Evolutionary conservation across 2,329 filamentous ascomycete genomes (phyloP).

Genomic region (Celoporthe dispersa): DNA sequence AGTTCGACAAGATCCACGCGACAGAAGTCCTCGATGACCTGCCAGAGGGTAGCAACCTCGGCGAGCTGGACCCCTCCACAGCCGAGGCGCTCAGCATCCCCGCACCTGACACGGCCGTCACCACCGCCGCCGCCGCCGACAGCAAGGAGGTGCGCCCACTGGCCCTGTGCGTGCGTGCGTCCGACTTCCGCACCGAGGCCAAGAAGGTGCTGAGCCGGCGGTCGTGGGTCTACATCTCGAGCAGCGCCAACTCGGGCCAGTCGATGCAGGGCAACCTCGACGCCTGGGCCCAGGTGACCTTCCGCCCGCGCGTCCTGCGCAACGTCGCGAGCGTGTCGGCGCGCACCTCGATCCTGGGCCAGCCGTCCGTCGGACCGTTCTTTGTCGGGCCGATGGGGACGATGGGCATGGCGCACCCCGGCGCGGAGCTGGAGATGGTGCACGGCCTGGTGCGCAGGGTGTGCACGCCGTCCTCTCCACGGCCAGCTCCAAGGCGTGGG

Average conservation of each 20-base stretch:
- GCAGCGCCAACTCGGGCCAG: slow-evolving; percentile 37
- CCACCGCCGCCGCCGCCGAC: slow-evolving; percentile 8
- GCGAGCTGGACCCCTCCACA: slow-evolving; percentile 36
- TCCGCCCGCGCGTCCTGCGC: slow-evolving; percentile 39
- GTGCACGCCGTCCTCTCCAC: slow-evolving; percentile 47
- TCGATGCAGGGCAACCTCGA: slow-evolving; percentile 38
- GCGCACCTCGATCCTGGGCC: slow-evolving; percentile 40
- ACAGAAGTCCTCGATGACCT: slow-evolving; percentile 38
- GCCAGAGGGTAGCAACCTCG: slow-evolving; percentile 37
- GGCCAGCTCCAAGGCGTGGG: slow-evolving; percentile 36
- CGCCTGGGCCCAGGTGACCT: slow-evolving; percentile 24
- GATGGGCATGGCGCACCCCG: slow-evolving; percentile 47
- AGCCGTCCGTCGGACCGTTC: slow-evolving; percentile 53
- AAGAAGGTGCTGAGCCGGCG: slow-evolving; percentile 66
- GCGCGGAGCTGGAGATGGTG: slow-evolving; percentile 51
- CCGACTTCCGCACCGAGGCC: slow-evolving; percentile 54
- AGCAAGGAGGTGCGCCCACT: slow-evolving; percentile 35
- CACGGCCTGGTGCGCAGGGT: slow-evolving; percentile 49
- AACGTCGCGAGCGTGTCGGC: slow-evolving; percentile 35
- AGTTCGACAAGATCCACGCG: slow-evolving; percentile 40
- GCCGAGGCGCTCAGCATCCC: slow-evolving; percentile 33
- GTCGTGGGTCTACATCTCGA: slow-evolving; percentile 43
- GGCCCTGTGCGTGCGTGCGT: slow-evolving; percentile 36
- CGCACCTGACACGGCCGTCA: slow-evolving; percentile 2
- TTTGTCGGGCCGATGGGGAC: slow-evolving; percentile 54